Evolutionary conservation across 1,284 basidiomycete species (phyloP).

Genomic region (Tylopilus sp.): DNA sequence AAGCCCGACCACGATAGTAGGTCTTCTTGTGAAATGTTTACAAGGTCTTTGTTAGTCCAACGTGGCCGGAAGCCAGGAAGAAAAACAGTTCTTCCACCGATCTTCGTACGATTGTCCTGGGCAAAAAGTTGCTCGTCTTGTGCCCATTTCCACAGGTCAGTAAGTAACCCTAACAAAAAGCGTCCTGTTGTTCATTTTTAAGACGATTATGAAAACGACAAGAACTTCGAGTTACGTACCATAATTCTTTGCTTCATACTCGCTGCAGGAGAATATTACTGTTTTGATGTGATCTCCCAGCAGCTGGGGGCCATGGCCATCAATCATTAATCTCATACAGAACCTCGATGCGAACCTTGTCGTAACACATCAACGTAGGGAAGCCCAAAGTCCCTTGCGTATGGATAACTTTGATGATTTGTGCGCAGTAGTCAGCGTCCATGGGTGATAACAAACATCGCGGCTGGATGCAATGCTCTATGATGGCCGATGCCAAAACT

Average conservation of each 20-base stretch:
- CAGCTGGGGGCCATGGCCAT: conserved; percentile 46
- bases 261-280: conserved; percentile 89
- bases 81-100: conserved; percentile 59
- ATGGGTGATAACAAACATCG: conserved; percentile 90
- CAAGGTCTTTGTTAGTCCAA: conserved; percentile 47
- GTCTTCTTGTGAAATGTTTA: conserved; percentile 47
- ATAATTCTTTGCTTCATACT: conserved; percentile 95
- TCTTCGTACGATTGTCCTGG: conserved; percentile 66
- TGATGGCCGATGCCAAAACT: conserved; percentile 59
- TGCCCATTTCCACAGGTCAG: conserved; percentile 78
- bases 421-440: conserved; percentile 93
- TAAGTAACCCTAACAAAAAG: conserved; percentile 78
- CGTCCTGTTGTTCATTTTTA: conserved; percentile 52
- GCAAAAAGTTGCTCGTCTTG: conserved; percentile 63
- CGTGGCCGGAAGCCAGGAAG: conserved; percentile 66
- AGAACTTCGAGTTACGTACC: conserved; percentile 47
- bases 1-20: conserved; percentile 72
- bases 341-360: conserved; percentile 56
- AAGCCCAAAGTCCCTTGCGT: conserved; percentile 85
- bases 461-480: conserved; percentile 92
- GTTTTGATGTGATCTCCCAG: conserved; percentile 83
- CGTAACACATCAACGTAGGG: conserved; percentile 82
- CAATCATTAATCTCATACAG: conserved; percentile 1
- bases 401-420: conserved; percentile 88
- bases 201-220: neutral